These are phyloP conservation scores for Alternaria triticina DNA, from an alignment of 2,329 filamentous ascomycete genomes.

Conservation along the genomic window DNA sequence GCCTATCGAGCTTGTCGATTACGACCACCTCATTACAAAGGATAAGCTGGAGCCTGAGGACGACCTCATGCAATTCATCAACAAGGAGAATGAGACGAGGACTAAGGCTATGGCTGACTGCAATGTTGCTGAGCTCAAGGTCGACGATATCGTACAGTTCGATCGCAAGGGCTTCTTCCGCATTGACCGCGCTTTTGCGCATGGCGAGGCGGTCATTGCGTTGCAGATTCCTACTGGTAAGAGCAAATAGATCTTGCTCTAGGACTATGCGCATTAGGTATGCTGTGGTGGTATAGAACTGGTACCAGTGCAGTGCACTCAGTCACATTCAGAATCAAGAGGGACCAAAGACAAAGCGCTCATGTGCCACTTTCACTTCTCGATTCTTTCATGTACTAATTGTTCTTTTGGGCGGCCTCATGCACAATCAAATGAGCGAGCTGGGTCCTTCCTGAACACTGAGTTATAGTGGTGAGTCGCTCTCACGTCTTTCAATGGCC, in stretches of 20 bases:
- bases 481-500: too few species aligned
- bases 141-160: constrained; percentile 92
- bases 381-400: not conserved
- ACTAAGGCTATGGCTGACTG: constrained; percentile 79
- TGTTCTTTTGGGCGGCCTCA: not conserved
- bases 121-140: constrained; percentile 78
- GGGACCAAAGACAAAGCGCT: not conserved
- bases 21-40: constrained; percentile 94
- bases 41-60: constrained; percentile 90
- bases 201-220: constrained; percentile 66
- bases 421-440: too few species aligned
- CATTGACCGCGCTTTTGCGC: constrained; percentile 70
- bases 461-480: too few species aligned
- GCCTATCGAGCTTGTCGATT: constrained; percentile 86
- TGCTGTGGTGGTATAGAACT: not conserved
- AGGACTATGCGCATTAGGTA: not conserved
- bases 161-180: constrained; percentile 93
- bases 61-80: constrained; percentile 82
- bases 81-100: constrained; percentile 74
- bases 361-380: not conserved
- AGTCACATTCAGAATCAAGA: not conserved
- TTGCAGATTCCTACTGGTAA: constrained; percentile 76
- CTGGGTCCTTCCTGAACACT: too few species aligned
- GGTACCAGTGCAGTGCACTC: not conserved
- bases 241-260: constrained; percentile 33